A percentile compares a stretch with the other conserved stretches of the same genome.
Evolutionary conservation across 1,284 basidiomycete species (phyloP).

Genomic region (Ganoderma sinense): DNA sequence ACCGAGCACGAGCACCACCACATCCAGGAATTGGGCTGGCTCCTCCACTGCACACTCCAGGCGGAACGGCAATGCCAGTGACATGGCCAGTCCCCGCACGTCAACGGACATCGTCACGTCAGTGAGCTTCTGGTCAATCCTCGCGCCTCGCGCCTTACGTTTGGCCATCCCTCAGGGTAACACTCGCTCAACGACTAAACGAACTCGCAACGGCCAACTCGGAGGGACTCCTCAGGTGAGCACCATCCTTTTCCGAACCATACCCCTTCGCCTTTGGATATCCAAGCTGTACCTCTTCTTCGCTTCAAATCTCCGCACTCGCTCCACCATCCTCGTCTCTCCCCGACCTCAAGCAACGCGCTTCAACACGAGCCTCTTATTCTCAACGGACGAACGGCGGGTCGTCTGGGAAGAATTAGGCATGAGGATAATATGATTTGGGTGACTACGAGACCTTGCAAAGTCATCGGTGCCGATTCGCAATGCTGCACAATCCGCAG

Average conservation of each 20-base stretch:
- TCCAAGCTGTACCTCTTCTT: neutral
- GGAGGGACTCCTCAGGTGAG: constrained; percentile 78
- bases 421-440: neutral
- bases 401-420: neutral
- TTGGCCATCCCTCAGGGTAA: constrained; percentile 54
- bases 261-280: neutral
- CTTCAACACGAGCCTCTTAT: neutral
- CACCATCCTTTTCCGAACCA: constrained; percentile 23
- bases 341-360: neutral
- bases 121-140: constrained; percentile 40
- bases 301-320: neutral
- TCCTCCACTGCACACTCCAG: constrained; percentile 28
- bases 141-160: constrained; percentile 11
- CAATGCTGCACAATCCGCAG: neutral
- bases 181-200: constrained; percentile 77
- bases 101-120: constrained; percentile 74
- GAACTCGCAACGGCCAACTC: constrained; percentile 81
- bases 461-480: neutral
- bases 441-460: neutral
- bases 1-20: constrained; percentile 31
- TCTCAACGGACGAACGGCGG: neutral
- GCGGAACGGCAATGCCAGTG: constrained; percentile 30
- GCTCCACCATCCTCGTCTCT: neutral
- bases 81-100: constrained; percentile 35
- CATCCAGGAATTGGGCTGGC: constrained; percentile 29